A percentile compares a stretch with the other conserved stretches of the same genome.
Evolutionary conservation across 805 yeast genomes (phyloP).

Genomic region (Lipomyces spencermartinsiae): DNA sequence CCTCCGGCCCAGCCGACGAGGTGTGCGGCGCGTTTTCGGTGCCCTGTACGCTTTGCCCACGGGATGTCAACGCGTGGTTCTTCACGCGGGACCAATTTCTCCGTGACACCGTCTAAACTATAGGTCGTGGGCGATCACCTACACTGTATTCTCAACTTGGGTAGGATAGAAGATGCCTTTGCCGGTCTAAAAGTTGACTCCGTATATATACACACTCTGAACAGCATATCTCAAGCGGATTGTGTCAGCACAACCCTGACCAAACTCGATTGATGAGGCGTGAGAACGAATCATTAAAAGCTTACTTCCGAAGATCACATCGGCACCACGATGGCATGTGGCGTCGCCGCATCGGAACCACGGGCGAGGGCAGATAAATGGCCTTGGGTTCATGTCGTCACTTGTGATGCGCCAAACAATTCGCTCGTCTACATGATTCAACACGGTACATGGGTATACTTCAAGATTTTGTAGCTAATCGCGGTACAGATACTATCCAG

Average conservation of each 20-base stretch:
- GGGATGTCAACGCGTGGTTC: background rate
- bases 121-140: background rate
- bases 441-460: background rate
- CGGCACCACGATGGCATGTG: background rate
- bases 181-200: background rate
- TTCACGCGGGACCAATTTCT: background rate
- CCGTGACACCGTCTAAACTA: background rate
- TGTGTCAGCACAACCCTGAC: too few relatives aligned
- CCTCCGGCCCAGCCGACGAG: background rate
- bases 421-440: background rate
- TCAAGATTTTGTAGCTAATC: too few relatives aligned
- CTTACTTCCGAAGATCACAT: background rate
- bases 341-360: background rate
- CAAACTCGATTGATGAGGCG: background rate
- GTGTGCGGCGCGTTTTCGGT: background rate
- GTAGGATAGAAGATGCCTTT: background rate
- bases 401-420: background rate
- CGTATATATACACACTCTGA: too few relatives aligned
- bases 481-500: too few relatives aligned
- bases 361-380: background rate
- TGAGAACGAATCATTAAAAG: background rate
- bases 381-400: background rate
- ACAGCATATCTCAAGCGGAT: too few relatives aligned
- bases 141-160: background rate
- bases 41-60: background rate